Percentiles rank a stretch among this genome's conserved stretches.
Conservation (phyloP, 305 asterid genomes). For the Fraxinus platypoda region DNA sequence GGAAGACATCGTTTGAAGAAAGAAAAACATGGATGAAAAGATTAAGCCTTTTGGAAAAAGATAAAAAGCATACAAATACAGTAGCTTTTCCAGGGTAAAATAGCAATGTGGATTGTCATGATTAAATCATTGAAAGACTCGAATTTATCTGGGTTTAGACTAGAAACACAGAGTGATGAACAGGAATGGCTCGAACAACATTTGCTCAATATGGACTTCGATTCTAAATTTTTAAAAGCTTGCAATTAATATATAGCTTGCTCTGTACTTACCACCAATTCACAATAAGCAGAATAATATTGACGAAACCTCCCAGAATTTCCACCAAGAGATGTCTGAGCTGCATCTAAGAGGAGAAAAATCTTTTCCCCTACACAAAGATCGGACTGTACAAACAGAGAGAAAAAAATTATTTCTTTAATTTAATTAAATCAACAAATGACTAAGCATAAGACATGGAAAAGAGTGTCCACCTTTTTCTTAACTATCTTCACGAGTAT, state of each 20-base stretch:
- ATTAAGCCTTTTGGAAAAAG: background rate
- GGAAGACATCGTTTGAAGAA: background rate
- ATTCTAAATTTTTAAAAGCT: background rate
- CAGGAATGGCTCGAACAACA: slow-evolving; percentile 1
- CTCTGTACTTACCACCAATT: slow-evolving; percentile 72
- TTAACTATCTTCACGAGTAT: slow-evolving; percentile 84
- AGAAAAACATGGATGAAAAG: background rate
- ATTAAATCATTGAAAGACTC: background rate
- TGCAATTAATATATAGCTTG: slow-evolving; percentile 7
- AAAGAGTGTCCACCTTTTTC: slow-evolving; percentile 58
- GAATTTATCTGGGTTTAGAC: background rate
- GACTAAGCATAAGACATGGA: slow-evolving; percentile 3
- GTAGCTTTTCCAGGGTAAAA: background rate
- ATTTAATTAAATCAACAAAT: background rate
- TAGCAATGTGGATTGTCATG: background rate
- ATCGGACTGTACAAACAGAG: slow-evolving; percentile 54
- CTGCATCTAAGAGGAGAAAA: slow-evolving; percentile 88
- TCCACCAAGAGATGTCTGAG: slow-evolving; percentile 94
- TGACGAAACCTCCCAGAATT: slow-evolving; percentile 92
- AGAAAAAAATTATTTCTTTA: slow-evolving; percentile 10
- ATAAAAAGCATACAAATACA: background rate
- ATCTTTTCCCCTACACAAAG: slow-evolving; percentile 78
- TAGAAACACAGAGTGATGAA: background rate
- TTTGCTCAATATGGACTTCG: slow-evolving; percentile 1
- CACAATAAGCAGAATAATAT: slow-evolving; percentile 78